Conservation (phyloP, 441 rosid species). For the Cnidoscolus chayamansa region DNA sequence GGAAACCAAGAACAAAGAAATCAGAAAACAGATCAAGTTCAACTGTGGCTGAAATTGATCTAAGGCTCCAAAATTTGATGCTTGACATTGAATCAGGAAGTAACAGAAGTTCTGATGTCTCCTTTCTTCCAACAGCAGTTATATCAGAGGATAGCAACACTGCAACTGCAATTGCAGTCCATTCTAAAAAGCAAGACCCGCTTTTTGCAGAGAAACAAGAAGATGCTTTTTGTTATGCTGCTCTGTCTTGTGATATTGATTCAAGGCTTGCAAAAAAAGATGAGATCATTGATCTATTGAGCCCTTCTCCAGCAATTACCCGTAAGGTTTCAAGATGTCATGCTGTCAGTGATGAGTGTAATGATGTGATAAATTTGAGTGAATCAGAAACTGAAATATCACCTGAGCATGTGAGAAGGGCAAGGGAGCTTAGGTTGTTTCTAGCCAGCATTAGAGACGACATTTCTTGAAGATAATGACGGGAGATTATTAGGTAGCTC, state of each 20-base stretch:
- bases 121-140: constrained; percentile 27
- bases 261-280: constrained; percentile 20
- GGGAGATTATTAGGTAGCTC: not conserved
- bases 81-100: constrained; percentile 46
- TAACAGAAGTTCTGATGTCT: constrained; percentile 12
- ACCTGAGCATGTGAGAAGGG: constrained; percentile 58
- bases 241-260: constrained; percentile 10
- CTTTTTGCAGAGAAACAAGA: constrained; percentile 29
- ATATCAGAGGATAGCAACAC: constrained; percentile 25
- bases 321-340: constrained; percentile 30
- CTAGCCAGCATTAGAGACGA: constrained; percentile 50
- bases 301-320: constrained; percentile 47
- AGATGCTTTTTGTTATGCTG: constrained; percentile 8
- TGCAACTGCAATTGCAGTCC: constrained; percentile 7
- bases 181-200: constrained; percentile 23
- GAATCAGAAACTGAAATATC: constrained; percentile 68
- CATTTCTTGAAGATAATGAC: constrained; percentile 20
- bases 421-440: constrained; percentile 60
- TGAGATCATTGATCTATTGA: constrained; percentile 67
- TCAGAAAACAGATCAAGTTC: constrained; percentile 27
- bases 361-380: constrained; percentile 55
- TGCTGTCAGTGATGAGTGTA: constrained; percentile 25
- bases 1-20: constrained; percentile 41
- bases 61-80: constrained; percentile 49
- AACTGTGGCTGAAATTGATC: constrained; percentile 43